Conservation (phyloP, 2,329 filamentous ascomycete species). For the Scedosporium apiospermum region DNA sequence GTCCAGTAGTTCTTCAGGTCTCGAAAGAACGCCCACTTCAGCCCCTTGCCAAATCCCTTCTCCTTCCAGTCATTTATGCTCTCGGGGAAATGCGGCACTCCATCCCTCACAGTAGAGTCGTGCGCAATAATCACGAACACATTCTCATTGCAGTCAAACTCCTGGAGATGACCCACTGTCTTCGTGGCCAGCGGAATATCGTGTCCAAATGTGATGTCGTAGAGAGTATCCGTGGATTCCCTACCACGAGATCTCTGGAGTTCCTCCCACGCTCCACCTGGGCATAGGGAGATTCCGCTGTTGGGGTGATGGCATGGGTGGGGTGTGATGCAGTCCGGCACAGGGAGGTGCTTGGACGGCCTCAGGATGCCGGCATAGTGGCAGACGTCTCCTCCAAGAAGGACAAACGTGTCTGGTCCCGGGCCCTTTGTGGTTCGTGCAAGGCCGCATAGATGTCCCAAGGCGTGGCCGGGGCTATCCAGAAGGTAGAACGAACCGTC, state of each 20-base stretch:
- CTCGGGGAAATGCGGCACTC: conserved; percentile 14
- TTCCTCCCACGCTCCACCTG: conserved; percentile 12
- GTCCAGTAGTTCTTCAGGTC: conserved; percentile 13
- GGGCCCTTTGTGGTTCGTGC: conserved; percentile 23
- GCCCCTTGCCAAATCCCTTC: conserved; percentile 14
- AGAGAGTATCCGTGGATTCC: conserved; percentile 13
- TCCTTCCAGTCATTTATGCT: conserved; percentile 15
- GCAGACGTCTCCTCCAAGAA: conserved; percentile 32
- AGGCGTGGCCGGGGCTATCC: conserved; percentile 28
- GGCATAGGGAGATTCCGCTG: conserved; percentile 9
- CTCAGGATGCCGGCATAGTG: conserved; percentile 28
- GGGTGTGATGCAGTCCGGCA: conserved; percentile 20
- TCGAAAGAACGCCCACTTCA: conserved; percentile 13
- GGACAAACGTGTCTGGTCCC: conserved; percentile 24
- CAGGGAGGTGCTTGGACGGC: conserved; percentile 21
- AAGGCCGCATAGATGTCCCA: conserved; percentile 31
- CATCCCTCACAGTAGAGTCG: conserved; percentile 12
- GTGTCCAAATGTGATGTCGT: conserved; percentile 14
- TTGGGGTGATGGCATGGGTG: conserved; percentile 11
- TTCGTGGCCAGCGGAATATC: conserved; percentile 13
- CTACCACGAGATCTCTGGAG: conserved; percentile 14
- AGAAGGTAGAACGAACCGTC: conserved; percentile 32
- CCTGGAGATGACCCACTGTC: conserved; percentile 8
- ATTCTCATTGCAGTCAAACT: conserved; percentile 14
- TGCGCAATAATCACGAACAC: conserved; percentile 17